Evolutionary conservation across 2,329 filamentous ascomycete species (phyloP).

Genomic region (Penicillium sp.): DNA sequence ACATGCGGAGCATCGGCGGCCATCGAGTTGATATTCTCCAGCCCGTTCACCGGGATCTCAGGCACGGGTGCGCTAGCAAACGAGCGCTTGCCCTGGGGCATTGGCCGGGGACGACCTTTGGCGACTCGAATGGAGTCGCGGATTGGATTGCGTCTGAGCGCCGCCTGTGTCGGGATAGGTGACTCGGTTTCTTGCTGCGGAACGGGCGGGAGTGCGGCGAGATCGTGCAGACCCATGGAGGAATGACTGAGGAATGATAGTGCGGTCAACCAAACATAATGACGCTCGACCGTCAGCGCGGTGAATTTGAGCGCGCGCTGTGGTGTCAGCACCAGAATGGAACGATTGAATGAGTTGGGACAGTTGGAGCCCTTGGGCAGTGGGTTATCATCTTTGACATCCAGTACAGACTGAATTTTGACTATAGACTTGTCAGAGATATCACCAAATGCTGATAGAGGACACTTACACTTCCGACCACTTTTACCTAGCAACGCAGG

Average conservation of each 20-base stretch:
- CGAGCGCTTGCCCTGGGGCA: slow-evolving; percentile 37
- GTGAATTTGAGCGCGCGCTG: slow-evolving; percentile 95
- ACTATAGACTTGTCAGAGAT: slow-evolving; percentile 51
- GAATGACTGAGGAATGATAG: slow-evolving; percentile 93
- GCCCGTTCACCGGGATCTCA: slow-evolving; percentile 28
- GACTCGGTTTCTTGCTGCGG: slow-evolving; percentile 37
- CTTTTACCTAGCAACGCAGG: slow-evolving; percentile 87
- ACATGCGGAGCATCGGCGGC: slow-evolving; percentile 49
- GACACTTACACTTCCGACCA: slow-evolving; percentile 79
- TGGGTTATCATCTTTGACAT: slow-evolving; percentile 91
- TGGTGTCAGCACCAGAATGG: slow-evolving; percentile 89
- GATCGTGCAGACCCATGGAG: slow-evolving; percentile 70
- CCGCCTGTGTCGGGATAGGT: slow-evolving; percentile 42
- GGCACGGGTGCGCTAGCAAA: slow-evolving; percentile 31
- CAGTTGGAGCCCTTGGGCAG: slow-evolving; percentile 62
- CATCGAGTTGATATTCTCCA: slow-evolving; percentile 27
- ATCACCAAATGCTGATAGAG: slow-evolving; percentile 2
- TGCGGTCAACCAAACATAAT: slow-evolving; percentile 91
- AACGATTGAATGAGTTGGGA: slow-evolving; percentile 70
- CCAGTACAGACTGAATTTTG: slow-evolving; percentile 88
- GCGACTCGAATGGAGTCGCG: slow-evolving; percentile 85
- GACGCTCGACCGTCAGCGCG: slow-evolving; percentile 70
- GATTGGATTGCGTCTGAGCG: slow-evolving; percentile 56
- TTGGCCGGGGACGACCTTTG: slow-evolving; percentile 59
- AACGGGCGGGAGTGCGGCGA: slow-evolving; percentile 54